Evolutionary conservation across 2,329 filamentous ascomycete species (phyloP), one percentile per base, ranked within the genome.

Genomic region (Phoma herbarum): DNA sequence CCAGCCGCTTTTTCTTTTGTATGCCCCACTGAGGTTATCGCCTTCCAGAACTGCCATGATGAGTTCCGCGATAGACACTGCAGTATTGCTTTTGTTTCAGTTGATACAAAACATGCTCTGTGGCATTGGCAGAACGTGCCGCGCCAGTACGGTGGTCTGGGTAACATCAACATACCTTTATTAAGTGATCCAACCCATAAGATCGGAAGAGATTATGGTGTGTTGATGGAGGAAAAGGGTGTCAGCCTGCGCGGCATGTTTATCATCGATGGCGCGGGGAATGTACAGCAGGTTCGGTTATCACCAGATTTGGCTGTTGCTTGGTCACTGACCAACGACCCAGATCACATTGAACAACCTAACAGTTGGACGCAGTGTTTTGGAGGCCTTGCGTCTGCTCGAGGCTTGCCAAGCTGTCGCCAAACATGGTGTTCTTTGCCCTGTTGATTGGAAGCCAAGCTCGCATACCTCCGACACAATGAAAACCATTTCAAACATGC

Each of bases 51-150:
- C 25, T 69, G 66, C 43, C 56, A 68, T 2, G 66, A 72, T 16
- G 69, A 73, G 33, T 74, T 74, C 45, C 63, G 59, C 14, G 66
- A 72, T 33, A 62, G 68, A 22, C 63, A 69, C 25, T 71, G 67
- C 51, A 65, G 61, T 16, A 58, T 74, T 11, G 61, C 66, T 1
- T 75, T 74, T 48, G 60, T 73, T 14, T 68, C 64, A 4, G 70
- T 72, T 16, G 72, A 74, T 49, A 71, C 70, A 1, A 72, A 74
- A 45, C 68, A 75, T 52, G 61, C 60, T 0, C 41, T 74, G 10
- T 71, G 67, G 68, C 68, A 71, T 42, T 75, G 70, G 71, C 65
- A 72, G 53, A 72, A 70, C 33, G 65, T 72, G 7, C 71, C 70
- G 1, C 50, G 66, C 16, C 64, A 68, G 50, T 74, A 70, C 59